Base-by-base conservation (phyloP, 257 asterid genomes). In the Oldenlandia corymbosa region DNA sequence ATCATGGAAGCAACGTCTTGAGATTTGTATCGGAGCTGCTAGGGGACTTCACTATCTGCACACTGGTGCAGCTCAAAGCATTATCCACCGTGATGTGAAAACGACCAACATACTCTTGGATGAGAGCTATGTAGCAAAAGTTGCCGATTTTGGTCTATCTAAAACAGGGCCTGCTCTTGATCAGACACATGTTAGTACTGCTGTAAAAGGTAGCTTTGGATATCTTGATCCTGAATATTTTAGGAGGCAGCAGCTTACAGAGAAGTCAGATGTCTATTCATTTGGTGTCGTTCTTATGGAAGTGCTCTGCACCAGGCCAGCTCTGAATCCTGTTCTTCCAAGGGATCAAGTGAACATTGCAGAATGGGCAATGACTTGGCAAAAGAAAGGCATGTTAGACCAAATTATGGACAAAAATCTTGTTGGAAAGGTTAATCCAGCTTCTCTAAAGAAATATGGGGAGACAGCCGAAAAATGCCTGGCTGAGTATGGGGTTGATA, bases 181-280 rank as follows among this genome's bases (percentile, higher is more conserved):
- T 61, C 84, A 79, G 65, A 79, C 84, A 0, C 84, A 79, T 23
- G 81, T 79, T 9, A 79, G 84, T 60, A 79, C 84, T 7, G 84
- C 84, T 4, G 82, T 79, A 30, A 79, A 79, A 39, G 84, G 84
- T 10, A 76, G 81, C 36, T 79, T 79, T 51, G 84, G 84, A 32
- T 79, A 79, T 60, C 84, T 79, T 31, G 84, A 79, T 71, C 84
- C 84, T 13, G 84, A 79, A 57, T 79, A 79, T 69, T 79, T 79
- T 28, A 56, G 84, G 47, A 70, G 84, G 78, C 84, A 79, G 61
- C 84, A 79, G 53, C 79, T 79, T 26, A 79, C 84, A 0, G 84
- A 79, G 68, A 79, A 79, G 50, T 79, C 84, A 0, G 84, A 79
- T 66, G 81, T 79, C 18, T 79, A 79, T 61, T 79, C 84, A 45